These are phyloP conservation scores for Graphium sp. DNA, from an alignment of 2,329 filamentous ascomycete genomes.

Conservation along the genomic window DNA sequence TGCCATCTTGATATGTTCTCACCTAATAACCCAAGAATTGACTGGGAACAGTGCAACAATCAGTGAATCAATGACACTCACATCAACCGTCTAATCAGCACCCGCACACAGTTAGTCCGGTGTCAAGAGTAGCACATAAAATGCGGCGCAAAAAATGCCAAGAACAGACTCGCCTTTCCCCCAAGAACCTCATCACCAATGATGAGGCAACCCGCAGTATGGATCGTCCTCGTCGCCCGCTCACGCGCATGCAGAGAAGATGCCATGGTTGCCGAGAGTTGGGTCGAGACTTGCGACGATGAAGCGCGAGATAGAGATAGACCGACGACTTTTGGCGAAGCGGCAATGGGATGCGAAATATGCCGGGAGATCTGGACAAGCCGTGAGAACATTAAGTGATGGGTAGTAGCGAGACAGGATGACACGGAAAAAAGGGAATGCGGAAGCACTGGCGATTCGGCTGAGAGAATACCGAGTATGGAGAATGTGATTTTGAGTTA, in stretches of 20 bases:
- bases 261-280: slow-evolving; percentile 19
- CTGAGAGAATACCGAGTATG: no score
- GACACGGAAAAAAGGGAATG: neutral
- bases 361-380: slow-evolving; percentile 60
- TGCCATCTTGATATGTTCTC: no score
- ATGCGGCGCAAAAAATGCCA: neutral
- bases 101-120: no score
- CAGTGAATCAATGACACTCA: no score
- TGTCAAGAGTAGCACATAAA: no score
- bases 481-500: no score
- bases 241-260: slow-evolving; percentile 24
- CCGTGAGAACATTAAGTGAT: slow-evolving; percentile 52
- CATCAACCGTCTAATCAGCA: no score
- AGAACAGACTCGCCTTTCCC: slow-evolving; percentile 57
- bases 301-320: slow-evolving; percentile 11
- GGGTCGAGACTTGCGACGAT: slow-evolving; percentile 6
- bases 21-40: no score
- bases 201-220: slow-evolving; percentile 81
- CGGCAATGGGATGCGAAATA: slow-evolving; percentile 21
- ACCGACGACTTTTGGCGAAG: slow-evolving; percentile 35
- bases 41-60: no score
- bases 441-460: no score
- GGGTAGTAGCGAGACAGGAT: no score
- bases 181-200: slow-evolving; percentile 96
- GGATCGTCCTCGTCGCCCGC: slow-evolving; percentile 50